phyloP scores from a whole-genome alignment of 2,329 filamentous ascomycete species.

The Seiridium unicorne region DNA sequence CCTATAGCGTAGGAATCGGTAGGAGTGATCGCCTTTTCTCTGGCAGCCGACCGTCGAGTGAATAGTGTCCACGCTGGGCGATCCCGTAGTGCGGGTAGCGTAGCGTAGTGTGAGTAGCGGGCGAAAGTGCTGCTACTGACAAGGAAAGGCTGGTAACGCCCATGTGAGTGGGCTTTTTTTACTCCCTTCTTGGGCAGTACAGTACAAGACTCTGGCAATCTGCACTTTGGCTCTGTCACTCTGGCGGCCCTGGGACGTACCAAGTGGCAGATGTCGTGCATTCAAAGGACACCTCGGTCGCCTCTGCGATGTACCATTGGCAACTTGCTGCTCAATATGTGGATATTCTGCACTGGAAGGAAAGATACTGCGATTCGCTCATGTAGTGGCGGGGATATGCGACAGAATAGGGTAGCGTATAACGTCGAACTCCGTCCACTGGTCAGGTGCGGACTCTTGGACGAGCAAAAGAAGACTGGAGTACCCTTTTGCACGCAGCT shows the following conservation, averaged over 20 bases:
- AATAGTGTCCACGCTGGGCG: constrained; percentile 1
- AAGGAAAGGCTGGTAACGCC: no score
- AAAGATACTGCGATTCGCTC: background rate
- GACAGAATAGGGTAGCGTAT: background rate
- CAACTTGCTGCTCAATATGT: background rate
- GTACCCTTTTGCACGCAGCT: background rate
- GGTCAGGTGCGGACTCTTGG: background rate
- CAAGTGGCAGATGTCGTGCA: background rate
- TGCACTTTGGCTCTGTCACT: no score
- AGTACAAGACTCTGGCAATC: no score
- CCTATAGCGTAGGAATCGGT: background rate
- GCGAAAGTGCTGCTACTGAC: background rate
- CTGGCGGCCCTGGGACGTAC: background rate
- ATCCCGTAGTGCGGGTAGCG: constrained; percentile 3
- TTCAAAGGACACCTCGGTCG: background rate
- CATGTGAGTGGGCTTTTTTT: no score
- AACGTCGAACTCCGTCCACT: background rate
- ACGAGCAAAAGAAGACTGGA: background rate
- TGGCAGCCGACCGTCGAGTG: background rate
- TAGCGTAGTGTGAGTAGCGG: background rate
- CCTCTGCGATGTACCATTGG: background rate
- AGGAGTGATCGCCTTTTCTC: background rate
- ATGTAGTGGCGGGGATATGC: background rate
- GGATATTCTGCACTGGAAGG: background rate
- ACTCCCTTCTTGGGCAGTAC: no score